These are phyloP conservation scores for Leishmania tarentolae DNA, from an alignment of 208 protist species.

Conservation along the genomic window DNA sequence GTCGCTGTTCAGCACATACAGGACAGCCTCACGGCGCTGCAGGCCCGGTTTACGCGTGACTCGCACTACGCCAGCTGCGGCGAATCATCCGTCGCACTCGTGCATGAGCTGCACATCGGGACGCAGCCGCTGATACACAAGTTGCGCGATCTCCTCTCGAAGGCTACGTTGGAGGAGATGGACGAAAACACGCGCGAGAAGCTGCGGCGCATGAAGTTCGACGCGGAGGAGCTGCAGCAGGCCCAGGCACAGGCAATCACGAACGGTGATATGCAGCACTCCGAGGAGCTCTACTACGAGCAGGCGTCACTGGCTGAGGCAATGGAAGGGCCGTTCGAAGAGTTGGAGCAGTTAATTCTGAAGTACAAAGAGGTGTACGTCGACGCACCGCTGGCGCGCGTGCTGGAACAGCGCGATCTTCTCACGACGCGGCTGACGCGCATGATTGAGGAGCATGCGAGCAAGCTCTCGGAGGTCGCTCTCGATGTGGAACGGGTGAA, in stretches of 20 bases:
- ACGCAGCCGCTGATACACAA: constrained; percentile 53
- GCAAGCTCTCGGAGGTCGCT: constrained; percentile 16
- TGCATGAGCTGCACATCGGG: constrained; percentile 39
- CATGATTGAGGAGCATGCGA: constrained; percentile 14
- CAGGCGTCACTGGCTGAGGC: constrained; percentile 68
- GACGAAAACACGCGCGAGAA: constrained; percentile 63
- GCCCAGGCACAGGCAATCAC: constrained; percentile 75
- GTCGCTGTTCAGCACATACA: constrained; percentile 36
- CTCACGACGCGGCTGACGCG: constrained; percentile 23
- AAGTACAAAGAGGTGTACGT: constrained; percentile 35
- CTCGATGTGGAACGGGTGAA: constrained; percentile 47
- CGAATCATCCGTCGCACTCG: constrained; percentile 14
- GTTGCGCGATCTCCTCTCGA: constrained; percentile 45
- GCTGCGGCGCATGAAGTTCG: constrained; percentile 71
- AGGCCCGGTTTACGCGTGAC: constrained; percentile 13
- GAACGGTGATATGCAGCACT: constrained; percentile 81
- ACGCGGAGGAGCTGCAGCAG: constrained; percentile 73
- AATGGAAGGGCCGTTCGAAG: constrained; percentile 58
- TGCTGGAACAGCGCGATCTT: constrained; percentile 34
- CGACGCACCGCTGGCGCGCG: constrained; percentile 26
- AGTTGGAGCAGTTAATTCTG: constrained; percentile 54
- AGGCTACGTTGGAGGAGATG: constrained; percentile 33
- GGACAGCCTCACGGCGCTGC: constrained; percentile 34
- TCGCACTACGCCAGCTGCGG: constrained; percentile 37
- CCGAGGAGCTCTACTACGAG: constrained; percentile 82